Base-by-base conservation (phyloP, 139 green algal genomes). In the Chlamydomonas schloesseri region DNA sequence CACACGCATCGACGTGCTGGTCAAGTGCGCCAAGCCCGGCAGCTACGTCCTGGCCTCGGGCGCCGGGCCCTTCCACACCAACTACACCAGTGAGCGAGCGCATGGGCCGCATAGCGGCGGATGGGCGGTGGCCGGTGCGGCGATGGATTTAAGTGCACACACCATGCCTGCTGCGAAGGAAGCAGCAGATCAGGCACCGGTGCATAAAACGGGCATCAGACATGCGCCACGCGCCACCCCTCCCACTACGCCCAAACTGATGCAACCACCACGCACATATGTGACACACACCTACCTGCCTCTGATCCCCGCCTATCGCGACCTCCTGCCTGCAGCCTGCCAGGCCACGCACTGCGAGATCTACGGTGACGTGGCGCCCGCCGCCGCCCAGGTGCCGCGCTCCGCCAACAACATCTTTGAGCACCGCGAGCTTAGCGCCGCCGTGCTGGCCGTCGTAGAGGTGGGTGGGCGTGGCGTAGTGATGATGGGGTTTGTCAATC, bases 41-140 rank as follows among this genome's bases (percentile, higher is more conserved):
- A 67, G 15, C 6, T 84, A 76, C 67, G 78, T 84, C 4, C 78
- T 84, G 29, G 78, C 65, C 17, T 76, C 65, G 0, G 65, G 65
- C 1, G 78, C 78, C 0, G 78, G 78, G 37, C 78, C 78, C 31
- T 84, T 84, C 78, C 46, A 68, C n/a, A 84, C 65, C 29, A 84
- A 84, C 78, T 23, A 31, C 23, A 26, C 60, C 31, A 42, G 76
- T 83, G 26, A 47, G 69, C 1, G 64, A 20, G 60, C 50, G 50
- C 50, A 14, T 11, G 50, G 14, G 50, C 3, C 55, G 55, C 55
- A 23, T 3, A 2, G 55, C 10, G 20, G 55, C 55, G 17, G 55
- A 60, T 60, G 11, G 50, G 11, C 11, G 11, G 50, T 14, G 50
- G 11, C 11, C 50, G 11, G 50, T 11, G 11, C 50, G 11, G 50